Percentiles rank a stretch among this genome's conserved stretches.
phyloP scores from a whole-genome alignment of 495 filamentous ascomycete genomes.

The Xylaria nigripes region DNA sequence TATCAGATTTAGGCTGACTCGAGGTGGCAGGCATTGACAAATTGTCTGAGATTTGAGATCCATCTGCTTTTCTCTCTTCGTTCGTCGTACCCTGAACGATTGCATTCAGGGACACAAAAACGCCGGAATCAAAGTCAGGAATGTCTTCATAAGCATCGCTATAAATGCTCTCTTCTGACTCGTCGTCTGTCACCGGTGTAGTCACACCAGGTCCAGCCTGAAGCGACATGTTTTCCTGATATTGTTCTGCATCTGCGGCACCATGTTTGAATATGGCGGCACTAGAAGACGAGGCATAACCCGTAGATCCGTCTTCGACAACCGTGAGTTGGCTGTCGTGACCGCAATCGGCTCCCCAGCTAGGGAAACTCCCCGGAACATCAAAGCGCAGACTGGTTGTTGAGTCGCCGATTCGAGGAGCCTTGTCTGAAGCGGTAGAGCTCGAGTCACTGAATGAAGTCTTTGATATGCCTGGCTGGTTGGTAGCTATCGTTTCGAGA shows the following conservation, averaged over 20 bases:
- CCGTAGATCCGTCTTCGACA: background rate
- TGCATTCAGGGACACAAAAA: conserved; percentile 77
- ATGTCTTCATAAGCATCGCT: conserved; percentile 82
- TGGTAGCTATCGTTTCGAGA: background rate
- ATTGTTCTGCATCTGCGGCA: conserved; percentile 9
- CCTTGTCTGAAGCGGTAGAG: conserved; percentile 15
- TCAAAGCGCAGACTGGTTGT: conserved; percentile 23
- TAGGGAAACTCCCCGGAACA: conserved; percentile 39
- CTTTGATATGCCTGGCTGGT: conserved; percentile 11
- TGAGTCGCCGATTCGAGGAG: conserved; percentile 4
- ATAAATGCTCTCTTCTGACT: conserved; percentile 55
- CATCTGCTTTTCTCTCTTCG: conserved; percentile 3
- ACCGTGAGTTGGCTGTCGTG: background rate
- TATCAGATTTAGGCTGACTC: background rate
- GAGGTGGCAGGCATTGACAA: conserved; percentile 1
- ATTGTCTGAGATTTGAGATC: background rate
- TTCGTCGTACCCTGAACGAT: conserved; percentile 56
- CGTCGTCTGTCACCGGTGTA: conserved; percentile 13
- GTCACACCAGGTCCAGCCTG: conserved; percentile 20
- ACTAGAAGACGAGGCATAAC: background rate
- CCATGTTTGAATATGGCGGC: conserved; percentile 17
- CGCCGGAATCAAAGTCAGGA: conserved; percentile 57
- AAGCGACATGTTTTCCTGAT: conserved; percentile 10
- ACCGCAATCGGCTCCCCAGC: conserved; percentile 26
- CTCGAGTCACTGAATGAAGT: conserved; percentile 34